A percentile compares a stretch with the other conserved stretches of the same genome.
Conservation (phyloP, 495 filamentous ascomycete genomes). For the Penicillium manginii region DNA sequence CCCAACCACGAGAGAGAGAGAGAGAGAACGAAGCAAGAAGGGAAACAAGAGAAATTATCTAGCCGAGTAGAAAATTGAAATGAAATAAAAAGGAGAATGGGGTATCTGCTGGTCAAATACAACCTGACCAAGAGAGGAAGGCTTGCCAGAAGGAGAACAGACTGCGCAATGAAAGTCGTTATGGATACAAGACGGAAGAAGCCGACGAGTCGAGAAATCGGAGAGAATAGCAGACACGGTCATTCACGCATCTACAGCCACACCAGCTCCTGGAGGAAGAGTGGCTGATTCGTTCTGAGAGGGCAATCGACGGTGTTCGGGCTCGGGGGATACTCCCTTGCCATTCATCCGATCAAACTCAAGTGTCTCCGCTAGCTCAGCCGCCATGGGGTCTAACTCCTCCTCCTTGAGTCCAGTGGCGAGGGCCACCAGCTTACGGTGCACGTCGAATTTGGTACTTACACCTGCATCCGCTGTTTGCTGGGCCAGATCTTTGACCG, state of each 20-base stretch:
- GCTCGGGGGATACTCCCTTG: conserved; percentile 39
- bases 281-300: conserved; percentile 30
- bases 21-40: not conserved
- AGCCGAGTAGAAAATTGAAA: conserved; percentile 21
- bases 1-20: not conserved
- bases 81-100: conserved; percentile 24
- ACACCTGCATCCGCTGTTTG: conserved; percentile 53
- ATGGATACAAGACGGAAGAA: conserved; percentile 21
- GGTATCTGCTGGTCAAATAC: conserved; percentile 29
- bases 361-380: conserved; percentile 49
- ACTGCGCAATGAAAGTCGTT: conserved; percentile 38
- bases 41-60: conserved; percentile 11
- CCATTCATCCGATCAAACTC: conserved; percentile 52
- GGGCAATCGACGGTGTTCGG: conserved; percentile 22
- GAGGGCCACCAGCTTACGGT: conserved; percentile 55
- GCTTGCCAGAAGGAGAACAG: conserved; percentile 36
- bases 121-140: conserved; percentile 3
- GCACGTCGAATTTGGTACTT: conserved; percentile 56
- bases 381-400: conserved; percentile 53
- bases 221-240: not conserved
- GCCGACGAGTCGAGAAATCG: not conserved
- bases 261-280: conserved; percentile 30
- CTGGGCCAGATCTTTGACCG: conserved; percentile 49
- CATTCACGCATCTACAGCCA: conserved; percentile 43
- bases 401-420: conserved; percentile 55